Evolutionary conservation across 2,329 filamentous ascomycete genomes (phyloP), one percentile per base, ranked within the genome.

Genomic region (Elsinoe australis): DNA sequence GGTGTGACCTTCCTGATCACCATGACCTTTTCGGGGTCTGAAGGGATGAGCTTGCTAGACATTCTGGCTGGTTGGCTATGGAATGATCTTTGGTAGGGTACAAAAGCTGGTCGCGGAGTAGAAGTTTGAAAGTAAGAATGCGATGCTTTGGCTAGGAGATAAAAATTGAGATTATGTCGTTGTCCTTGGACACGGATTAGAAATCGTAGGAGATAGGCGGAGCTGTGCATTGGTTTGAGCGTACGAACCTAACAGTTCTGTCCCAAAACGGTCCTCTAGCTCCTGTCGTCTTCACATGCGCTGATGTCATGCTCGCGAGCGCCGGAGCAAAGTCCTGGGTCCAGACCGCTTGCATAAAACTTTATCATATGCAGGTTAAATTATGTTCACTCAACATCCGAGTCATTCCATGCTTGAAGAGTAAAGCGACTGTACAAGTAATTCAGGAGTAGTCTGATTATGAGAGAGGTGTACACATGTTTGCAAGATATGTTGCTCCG

Each of bases 1-100:
- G 86, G 84, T 1, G 85, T 86, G 57, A 96, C 69, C 58, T 88
- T 77, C 54, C 90, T 85, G 60, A 94, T 90, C 52, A 95, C 87
- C 83, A 95, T 94, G 54, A 92, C 82, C 60, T 86, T 79, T 14
- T 80, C 76, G 9, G 89, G 88, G 58, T 90, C 82, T n/a, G 64
- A 62, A 2, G 71, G 71, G 15, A 73, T 66, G 50, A 67, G 58
- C 49, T 65, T 67, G 48, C 42, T 24, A 12, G 62, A 58, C 62
- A 64, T 64, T 41, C 28, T 58, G 35, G 38, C 9, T 21, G 21
- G 21, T 34, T 19, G 12, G 14, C 42, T 41, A n/a, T 42, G 15
- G 47, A 19, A 19, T 8, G 39, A 10, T 32, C 28, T 6, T 6
- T 12, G 26, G 26, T 12, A 29, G 26, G 26, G 6, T 6, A 29